Evolutionary conservation across 129 eudicot genomes (phyloP), one percentile per base, ranked within the genome.

Genomic region (Flaveria robusta): DNA sequence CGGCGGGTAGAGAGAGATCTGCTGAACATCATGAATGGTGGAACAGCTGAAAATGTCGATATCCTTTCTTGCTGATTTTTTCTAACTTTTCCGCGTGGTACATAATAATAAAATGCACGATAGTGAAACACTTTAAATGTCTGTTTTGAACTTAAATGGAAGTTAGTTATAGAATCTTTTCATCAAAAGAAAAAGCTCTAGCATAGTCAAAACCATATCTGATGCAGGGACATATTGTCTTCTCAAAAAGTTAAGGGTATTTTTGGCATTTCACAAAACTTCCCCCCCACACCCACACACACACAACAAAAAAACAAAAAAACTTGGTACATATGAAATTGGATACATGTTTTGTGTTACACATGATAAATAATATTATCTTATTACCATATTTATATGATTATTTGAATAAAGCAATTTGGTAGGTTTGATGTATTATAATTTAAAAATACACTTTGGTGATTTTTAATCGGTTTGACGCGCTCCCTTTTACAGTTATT

Each of bases 21-120:
- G 86, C 81, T 85, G 82, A 88, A 87, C 79, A 93, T 93, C 66
- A 93, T 90, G 91, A 83, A 82, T 31, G 96, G 97, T 72, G 95
- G 98, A 83, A 86, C 96, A 39, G 88, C 93, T 76, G 92, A 87
- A 84, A 83, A 82, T 74, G 22, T 84, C 31, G 90, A 93, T 93
- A 93, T 90, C 96, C 97, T 90, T 90, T 60, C 51, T 6, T 12
- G 16, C 41, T 55, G 59, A 41, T 42, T 8, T 70, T 50, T 31
- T 18, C 14, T 79, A 37, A 23, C 54, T 42, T 24, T 71, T 56
- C 43, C 20, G 2, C 56, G 26, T 0, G 6, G 39, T 69, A 15
- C 37, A 10, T 49, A 9, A 50, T 49, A 2, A 7, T 77, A 27
- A 69, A 45, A 45, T 70, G 60, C 46, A 19, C 66, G 54, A 31